Evolutionary conservation across 495 filamentous ascomycete genomes (phyloP).

Genomic region (Penicillium canescens): DNA sequence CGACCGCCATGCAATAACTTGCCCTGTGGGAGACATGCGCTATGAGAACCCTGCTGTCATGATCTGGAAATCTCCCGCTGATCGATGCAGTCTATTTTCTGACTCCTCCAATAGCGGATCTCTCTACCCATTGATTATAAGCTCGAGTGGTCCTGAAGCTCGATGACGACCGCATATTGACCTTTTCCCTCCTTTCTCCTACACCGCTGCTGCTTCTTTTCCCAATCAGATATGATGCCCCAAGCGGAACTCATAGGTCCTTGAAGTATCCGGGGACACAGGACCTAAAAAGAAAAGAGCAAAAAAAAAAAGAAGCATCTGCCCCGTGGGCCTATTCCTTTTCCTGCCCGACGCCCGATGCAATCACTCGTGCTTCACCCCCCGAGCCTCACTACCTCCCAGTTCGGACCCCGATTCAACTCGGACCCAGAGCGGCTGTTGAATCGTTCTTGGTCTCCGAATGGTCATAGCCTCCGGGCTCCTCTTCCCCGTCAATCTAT

Average conservation of each 20-base stretch:
- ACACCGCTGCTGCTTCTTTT: conserved; percentile 17
- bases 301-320: conserved; percentile 15
- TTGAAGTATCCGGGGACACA: conserved; percentile 18
- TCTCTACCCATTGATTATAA: conserved; percentile 39
- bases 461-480: conserved; percentile 66
- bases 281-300: neutral
- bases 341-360: conserved; percentile 36
- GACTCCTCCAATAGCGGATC: conserved; percentile 48
- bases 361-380: conserved; percentile 51
- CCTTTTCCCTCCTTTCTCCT: conserved; percentile 6
- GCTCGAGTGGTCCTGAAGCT: conserved; percentile 33
- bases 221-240: conserved; percentile 37
- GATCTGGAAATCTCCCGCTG: conserved; percentile 43
- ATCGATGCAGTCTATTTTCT: conserved; percentile 45
- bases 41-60: conserved; percentile 47
- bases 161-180: conserved; percentile 33
- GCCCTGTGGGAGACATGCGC: conserved; percentile 40
- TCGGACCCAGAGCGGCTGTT: conserved; percentile 67
- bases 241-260: conserved; percentile 21
- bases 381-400: conserved; percentile 41
- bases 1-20: conserved; percentile 49
- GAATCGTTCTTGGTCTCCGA: conserved; percentile 67
- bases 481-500: conserved; percentile 76
- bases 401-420: conserved; percentile 44
- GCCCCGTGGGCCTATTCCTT: conserved; percentile 15